A percentile compares a stretch with the other conserved stretches of the same genome.
These are phyloP conservation scores for Umbelopsis sp. DNA, from an alignment of 192 early-diverging fungal species.

Conservation along the genomic window DNA sequence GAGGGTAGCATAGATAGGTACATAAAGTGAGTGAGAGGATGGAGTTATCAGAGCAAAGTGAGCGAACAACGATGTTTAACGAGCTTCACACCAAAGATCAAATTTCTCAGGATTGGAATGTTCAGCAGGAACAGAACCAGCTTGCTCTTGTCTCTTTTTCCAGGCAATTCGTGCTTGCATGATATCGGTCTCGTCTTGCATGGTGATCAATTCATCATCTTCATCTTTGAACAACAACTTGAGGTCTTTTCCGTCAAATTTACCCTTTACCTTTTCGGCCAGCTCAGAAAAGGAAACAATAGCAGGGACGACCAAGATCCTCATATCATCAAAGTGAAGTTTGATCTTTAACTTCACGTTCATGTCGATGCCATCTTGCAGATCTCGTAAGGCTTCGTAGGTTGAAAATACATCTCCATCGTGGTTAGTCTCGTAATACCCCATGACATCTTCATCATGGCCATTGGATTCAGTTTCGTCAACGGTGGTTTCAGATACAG, in stretches of 20 bases:
- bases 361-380: conserved; percentile 9
- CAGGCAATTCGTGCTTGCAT: conserved; percentile 58
- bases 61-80: neutral
- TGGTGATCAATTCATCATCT: conserved; percentile 77
- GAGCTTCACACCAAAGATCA: neutral
- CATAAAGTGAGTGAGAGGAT: neutral
- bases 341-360: conserved; percentile 59
- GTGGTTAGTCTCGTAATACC: neutral
- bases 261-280: conserved; percentile 53
- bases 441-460: conserved; percentile 6
- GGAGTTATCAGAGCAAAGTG: neutral
- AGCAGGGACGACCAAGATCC: conserved; percentile 59
- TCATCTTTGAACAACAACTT: conserved; percentile 85
- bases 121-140: neutral
- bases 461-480: neutral
- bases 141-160: conserved; percentile 10
- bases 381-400: conserved; percentile 5
- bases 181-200: conserved; percentile 91
- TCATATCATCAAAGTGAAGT: conserved; percentile 66
- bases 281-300: conserved; percentile 57
- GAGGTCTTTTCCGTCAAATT: conserved; percentile 56
- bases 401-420: conserved; percentile 9
- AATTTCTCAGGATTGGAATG: conserved; percentile 11
- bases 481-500: neutral
- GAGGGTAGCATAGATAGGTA: neutral